Percentiles rank a stretch among this genome's conserved stretches.
phyloP scores from a whole-genome alignment of 371 early-diverging fungal genomes.

The Mortierella sp. region DNA sequence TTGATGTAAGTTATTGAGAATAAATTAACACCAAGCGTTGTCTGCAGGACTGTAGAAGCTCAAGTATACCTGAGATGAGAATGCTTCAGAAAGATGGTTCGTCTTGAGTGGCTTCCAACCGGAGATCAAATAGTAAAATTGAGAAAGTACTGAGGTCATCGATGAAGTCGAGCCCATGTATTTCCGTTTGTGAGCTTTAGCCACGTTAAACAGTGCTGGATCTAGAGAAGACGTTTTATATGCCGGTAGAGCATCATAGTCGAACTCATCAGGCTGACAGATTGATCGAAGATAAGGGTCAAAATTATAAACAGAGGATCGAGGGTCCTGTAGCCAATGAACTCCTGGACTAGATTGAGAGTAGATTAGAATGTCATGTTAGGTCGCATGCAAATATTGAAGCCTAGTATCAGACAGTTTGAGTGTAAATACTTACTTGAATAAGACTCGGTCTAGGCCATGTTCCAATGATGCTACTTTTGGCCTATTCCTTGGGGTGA shows the following conservation, averaged over 20 bases:
- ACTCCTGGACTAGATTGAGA: conserved; percentile 78
- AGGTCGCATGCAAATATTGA: neutral
- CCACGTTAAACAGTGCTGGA: conserved; percentile 59
- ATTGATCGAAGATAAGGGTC: conserved; percentile 82
- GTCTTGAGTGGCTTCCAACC: conserved; percentile 74
- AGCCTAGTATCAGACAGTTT: neutral
- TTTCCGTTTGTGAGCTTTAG: conserved; percentile 58
- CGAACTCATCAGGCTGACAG: conserved; percentile 83
- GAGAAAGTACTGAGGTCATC: conserved; percentile 81
- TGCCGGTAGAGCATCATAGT: conserved; percentile 80
- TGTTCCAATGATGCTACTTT: conserved; percentile 72
- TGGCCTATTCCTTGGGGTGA: conserved; percentile 38
- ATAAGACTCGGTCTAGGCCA: conserved; percentile 84
- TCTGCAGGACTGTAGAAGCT: neutral
- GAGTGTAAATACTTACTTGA: conserved; percentile 68
- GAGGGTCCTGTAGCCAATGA: conserved; percentile 86
- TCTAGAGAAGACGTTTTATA: conserved; percentile 89
- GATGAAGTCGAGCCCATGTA: conserved; percentile 94
- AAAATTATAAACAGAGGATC: conserved; percentile 84
- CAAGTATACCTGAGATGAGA: conserved; percentile 64
- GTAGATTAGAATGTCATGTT: neutral
- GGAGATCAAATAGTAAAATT: conserved; percentile 84
- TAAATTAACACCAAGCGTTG: neutral
- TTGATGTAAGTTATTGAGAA: neutral
- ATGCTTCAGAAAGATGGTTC: conserved; percentile 70